Base-by-base conservation (phyloP, 192 early-diverging fungal genomes). In the Cetraspora pellucida region DNA sequence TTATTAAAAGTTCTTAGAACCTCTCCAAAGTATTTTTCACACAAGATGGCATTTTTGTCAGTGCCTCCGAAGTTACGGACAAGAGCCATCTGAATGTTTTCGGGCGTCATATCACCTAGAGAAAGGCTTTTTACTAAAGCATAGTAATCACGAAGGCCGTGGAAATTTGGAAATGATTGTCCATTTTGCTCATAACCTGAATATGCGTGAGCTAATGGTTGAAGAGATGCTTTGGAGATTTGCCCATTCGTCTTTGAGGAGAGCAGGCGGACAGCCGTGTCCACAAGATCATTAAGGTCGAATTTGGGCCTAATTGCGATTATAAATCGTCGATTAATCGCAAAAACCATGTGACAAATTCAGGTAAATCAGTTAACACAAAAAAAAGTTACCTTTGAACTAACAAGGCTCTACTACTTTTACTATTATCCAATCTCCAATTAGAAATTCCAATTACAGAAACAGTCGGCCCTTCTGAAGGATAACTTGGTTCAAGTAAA, bases 391-490 rank as follows among this genome's bases (percentile, higher is more conserved):
- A 37, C 37, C 37, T 69, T 59, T 78, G 77, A 49, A 78, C 67
- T 52, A 78, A 60, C 21, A 78, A 69, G 10, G 77, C 77, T 46
- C 69, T 69, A 50, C 68, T 72, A 37, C 31, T 60, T 71, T 78
- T 78, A 37, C 68, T 72, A 31, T 60, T 69, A 49, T 78, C 77
- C 27, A 78, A 46, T 44, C 77, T 58, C 77, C 77, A 78, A 44
- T 78, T 78, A 6, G 54, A 60, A 64, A 78, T 78, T 8, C 68
- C 77, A 25, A 78, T 23, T 10, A 72, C 69, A 9, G 77, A 78
- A 37, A 78, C 67, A 10, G 58, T 27, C 27, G 77, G 67, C 6
- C 28, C 50, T 28, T 72, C 57, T 13, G 19, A 17, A 25, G 77
- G 70, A 60, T 78, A 59, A 55, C 52, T 72, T 17, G 66, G 66